Conservation (phyloP, 768 basidiomycete species). For the Chalciporus piperatus region DNA sequence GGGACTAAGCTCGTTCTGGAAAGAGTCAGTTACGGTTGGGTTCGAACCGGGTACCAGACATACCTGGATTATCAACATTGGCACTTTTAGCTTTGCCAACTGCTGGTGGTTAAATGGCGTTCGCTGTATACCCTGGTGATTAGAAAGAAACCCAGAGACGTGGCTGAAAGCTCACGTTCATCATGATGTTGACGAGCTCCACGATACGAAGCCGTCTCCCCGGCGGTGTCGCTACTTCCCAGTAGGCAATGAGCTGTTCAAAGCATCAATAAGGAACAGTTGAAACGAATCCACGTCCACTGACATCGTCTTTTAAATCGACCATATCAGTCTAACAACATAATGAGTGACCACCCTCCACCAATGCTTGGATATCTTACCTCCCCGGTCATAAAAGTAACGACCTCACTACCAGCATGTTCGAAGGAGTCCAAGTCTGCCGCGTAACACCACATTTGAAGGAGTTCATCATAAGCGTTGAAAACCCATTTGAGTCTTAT, state of each 20-base stretch:
- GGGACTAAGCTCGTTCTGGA: conserved; percentile 59
- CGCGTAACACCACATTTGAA: conserved; percentile 62
- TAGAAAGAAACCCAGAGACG: neutral
- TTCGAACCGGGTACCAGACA: conserved; percentile 6
- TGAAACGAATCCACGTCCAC: conserved; percentile 19
- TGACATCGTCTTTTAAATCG: conserved; percentile 65
- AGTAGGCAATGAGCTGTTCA: conserved; percentile 60
- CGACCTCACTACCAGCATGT: conserved; percentile 58
- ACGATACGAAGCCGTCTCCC: conserved; percentile 47
- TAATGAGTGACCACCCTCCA: neutral
- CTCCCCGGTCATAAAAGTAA: conserved; percentile 52
- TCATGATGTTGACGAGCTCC: conserved; percentile 52
- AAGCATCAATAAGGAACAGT: conserved; percentile 8
- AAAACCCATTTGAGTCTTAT: conserved; percentile 56
- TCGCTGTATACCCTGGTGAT: conserved; percentile 40
- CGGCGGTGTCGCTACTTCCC: conserved; percentile 58
- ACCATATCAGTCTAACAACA: conserved; percentile 29
- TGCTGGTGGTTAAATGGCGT: conserved; percentile 47
- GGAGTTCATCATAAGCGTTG: conserved; percentile 60
- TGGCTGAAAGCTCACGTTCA: conserved; percentile 48
- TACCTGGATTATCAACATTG: conserved; percentile 70
- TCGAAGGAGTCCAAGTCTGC: conserved; percentile 67
- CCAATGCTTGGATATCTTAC: conserved; percentile 38
- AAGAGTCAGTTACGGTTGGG: conserved; percentile 1
- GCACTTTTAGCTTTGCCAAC: conserved; percentile 53